A percentile compares a stretch with the other conserved stretches of the same genome.
These are phyloP conservation scores for Thuja plicata DNA, from an alignment of 83 land plant species.

Conservation along the genomic window DNA sequence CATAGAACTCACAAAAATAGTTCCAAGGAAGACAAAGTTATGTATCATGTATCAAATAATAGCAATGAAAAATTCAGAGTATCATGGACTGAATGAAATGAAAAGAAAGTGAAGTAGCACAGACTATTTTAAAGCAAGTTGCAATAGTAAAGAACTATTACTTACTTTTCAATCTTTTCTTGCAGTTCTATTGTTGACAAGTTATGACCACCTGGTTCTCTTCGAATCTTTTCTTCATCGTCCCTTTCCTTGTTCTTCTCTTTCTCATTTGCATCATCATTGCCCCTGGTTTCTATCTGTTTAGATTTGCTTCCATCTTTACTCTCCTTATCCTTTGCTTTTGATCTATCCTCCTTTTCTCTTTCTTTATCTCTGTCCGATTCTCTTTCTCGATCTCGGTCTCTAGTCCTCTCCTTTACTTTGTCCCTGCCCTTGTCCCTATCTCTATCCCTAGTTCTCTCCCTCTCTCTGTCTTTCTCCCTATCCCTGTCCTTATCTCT, in stretches of 20 bases:
- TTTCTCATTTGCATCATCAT: constrained; percentile 3
- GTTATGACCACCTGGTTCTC: background rate
- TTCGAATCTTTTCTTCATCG: constrained; percentile 16
- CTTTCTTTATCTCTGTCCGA: constrained; percentile 31
- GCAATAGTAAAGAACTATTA: background rate
- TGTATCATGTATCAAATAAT: background rate
- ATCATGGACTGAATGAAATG: background rate
- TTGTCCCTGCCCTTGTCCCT: constrained; percentile 21
- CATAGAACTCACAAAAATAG: background rate
- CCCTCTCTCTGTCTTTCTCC: constrained; percentile 40
- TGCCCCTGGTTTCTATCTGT: background rate
- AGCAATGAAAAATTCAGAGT: background rate
- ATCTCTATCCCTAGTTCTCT: constrained; percentile 35
- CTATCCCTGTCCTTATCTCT: constrained; percentile 39
- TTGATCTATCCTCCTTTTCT: constrained; percentile 32
- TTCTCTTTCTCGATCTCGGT: constrained; percentile 29
- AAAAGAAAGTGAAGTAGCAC: background rate
- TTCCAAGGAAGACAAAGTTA: background rate
- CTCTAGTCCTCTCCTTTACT: constrained; percentile 23
- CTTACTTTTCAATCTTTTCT: constrained; percentile 7
- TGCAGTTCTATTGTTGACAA: background rate
- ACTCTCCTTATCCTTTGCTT: constrained; percentile 14
- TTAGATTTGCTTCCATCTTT: constrained; percentile 17
- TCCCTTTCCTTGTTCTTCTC: constrained; percentile 17
- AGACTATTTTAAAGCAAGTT: background rate